Base-by-base conservation (phyloP, 2,329 filamentous ascomycete genomes). In the Aurifilum marmelostoma region DNA sequence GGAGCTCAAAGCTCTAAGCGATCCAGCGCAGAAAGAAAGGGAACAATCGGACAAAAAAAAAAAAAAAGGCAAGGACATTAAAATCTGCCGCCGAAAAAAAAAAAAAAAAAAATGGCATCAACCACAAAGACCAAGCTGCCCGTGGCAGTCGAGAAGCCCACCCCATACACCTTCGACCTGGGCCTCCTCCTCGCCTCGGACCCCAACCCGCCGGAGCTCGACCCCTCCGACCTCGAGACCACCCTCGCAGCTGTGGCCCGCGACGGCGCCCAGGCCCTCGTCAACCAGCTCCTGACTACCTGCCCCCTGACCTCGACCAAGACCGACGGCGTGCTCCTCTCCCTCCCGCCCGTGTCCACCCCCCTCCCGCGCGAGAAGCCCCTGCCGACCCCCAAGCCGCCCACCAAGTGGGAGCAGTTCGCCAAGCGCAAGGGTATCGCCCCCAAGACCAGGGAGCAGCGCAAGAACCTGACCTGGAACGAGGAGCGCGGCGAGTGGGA, bases 341-440 rank as follows among this genome's bases (percentile, higher is more conserved):
- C 87, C 21, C 90, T 99, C 0, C 96, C 96, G 0, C 79, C 86
- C 0, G 84, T 89, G 0, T 83, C 87, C 27, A 97, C 91, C 1
- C 80, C 84, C 0, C 85, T 98, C 4, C 96, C 96, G 32, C 91
- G 96, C 74, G 94, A 97, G 83, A 98, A 99, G 82, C 93, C 93
- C 12, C 84, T 98, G 11, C 96, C 96, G 0, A 86, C 89, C 67
- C 87, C 89, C 74, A 96, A 94, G 72, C 84, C 90, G 68, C 91
- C 91, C 74, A 98, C 95, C 69, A 97, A 94, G 80, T 99, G 96
- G 96, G 91, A 97, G 84, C 89, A 91, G 76, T 99, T 99, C 83
- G 96, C 96, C 60, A 91, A 90, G 80, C 97, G 97, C 88, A 97
- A 97, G 87, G 96, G 96, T 67, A 98, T 99, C 82, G 92, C 92